phyloP scores from a whole-genome alignment of 805 yeast species.

The Candida dendrica region DNA sequence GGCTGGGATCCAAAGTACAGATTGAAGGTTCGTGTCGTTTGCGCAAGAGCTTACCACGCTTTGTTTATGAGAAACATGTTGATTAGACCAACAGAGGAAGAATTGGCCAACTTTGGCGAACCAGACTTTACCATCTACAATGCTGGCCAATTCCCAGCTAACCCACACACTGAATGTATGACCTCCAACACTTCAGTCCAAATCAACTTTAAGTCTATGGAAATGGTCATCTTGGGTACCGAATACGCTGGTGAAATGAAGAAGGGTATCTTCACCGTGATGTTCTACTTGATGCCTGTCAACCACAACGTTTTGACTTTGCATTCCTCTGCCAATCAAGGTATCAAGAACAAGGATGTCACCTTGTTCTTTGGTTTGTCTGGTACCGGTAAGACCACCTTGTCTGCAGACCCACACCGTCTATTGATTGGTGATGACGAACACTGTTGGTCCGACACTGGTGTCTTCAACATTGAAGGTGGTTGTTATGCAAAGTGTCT shows the following conservation, averaged over 20 bases:
- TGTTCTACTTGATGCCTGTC: constrained; percentile 98
- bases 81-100: constrained; percentile 90
- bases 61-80: constrained; percentile 97
- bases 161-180: constrained; percentile 94
- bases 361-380: constrained; percentile 94
- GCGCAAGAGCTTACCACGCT: constrained; percentile 98
- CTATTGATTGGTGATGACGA: constrained; percentile 96
- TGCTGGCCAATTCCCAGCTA: constrained; percentile 98
- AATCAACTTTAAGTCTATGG: constrained; percentile 95
- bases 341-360: constrained; percentile 72
- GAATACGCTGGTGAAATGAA: constrained; percentile 99
- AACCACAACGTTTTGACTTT: constrained; percentile 85
- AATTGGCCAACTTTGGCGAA: constrained; percentile 83
- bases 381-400: constrained; percentile 97
- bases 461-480: constrained; percentile 98
- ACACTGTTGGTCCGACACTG: constrained; percentile 98
- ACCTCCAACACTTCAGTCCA: constrained; percentile 93
- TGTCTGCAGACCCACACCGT: constrained; percentile 94
- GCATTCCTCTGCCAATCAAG: constrained; percentile 94
- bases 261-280: constrained; percentile 97
- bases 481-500: constrained; percentile 98
- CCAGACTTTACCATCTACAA: constrained; percentile 98
- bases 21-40: constrained; percentile 88
- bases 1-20: constrained; percentile 99
- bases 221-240: constrained; percentile 97